Base-by-base conservation (phyloP, 1,284 basidiomycete genomes). In the Athelia psychrophila region DNA sequence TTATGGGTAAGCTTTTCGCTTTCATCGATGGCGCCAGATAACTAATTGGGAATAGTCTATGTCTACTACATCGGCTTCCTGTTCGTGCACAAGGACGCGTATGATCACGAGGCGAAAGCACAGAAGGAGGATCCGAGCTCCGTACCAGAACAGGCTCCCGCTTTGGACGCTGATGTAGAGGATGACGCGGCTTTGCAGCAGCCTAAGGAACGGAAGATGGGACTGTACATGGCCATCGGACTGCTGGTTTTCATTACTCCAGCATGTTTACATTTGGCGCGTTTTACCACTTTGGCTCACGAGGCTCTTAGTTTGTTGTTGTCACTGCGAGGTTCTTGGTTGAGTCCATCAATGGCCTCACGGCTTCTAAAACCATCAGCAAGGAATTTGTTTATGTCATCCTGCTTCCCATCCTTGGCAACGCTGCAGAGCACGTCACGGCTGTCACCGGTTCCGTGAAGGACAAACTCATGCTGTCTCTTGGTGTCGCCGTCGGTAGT, bases 401-500 rank as follows among this genome's bases (percentile, higher is more conserved):
- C 58, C 69, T 98, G 5, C 76, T 98, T 2, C 95, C 95, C 2
- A 83, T 88, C 45, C 84, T 93, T 25, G 90, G 88, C 49, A 92
- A 91, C 52, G 78, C 91, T 6, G 91, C 91, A 77, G 81, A 83
- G 60, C 79, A 79, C 57, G 83, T 90, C 48, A 92, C 91, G 0
- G 91, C 92, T 5, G 82, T 95, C 51, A 89, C 83, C 27, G 91
- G 91, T 13, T 92, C 92, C 0, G 82, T 88, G 51, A 91, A 91
- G 68, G 82, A 91, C 64, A 80, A 86, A 65, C 63, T 92, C 50
- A 81, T 84, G 44, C 76, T 91, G 33, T 85, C 84, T 61, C 79
- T 93, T 58, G 83, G 86, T 38, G 92, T 95, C 32, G 92, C 93
- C n/a, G 85, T 95, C 30, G 93, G 93, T 6, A 91, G 90, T 1